These are phyloP conservation scores for Cercospora berteroae DNA, from an alignment of 2,329 filamentous ascomycete genomes.

Conservation along the genomic window DNA sequence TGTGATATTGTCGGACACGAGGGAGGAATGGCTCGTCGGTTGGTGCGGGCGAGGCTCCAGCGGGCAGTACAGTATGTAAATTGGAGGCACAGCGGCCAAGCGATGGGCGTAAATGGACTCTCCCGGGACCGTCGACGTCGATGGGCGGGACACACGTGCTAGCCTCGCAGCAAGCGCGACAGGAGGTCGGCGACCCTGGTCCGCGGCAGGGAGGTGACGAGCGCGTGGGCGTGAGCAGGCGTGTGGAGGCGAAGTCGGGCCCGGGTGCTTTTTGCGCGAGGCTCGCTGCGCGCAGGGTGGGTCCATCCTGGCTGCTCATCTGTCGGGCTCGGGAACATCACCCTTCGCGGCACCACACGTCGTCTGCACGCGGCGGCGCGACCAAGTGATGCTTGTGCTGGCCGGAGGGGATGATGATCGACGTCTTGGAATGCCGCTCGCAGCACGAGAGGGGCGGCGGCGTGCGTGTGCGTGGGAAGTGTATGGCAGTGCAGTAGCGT, in stretches of 20 bases:
- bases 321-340: conserved; percentile 30
- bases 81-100: conserved; percentile 23
- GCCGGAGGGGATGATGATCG: conserved; percentile 14
- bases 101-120: conserved; percentile 26
- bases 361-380: neutral
- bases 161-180: conserved; percentile 24
- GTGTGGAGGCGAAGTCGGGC: conserved; percentile 21
- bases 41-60: conserved; percentile 10
- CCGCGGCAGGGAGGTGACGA: conserved; percentile 24
- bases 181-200: conserved; percentile 24
- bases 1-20: conserved; percentile 15
- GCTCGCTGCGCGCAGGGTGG: conserved; percentile 26
- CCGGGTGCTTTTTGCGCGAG: conserved; percentile 29
- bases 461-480: neutral
- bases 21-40: neutral
- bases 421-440: neutral
- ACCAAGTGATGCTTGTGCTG: neutral
- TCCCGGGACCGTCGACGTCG: conserved; percentile 18
- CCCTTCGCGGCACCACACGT: conserved; percentile 22
- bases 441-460: neutral
- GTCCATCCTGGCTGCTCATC: conserved; percentile 35
- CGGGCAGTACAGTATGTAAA: conserved; percentile 17
- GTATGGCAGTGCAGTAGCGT: neutral
- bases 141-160: conserved; percentile 18
- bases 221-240: conserved; percentile 25